Evolutionary conservation across 176 grass and related monocot species (phyloP).

Genomic region (Cenchrus purpureus): DNA sequence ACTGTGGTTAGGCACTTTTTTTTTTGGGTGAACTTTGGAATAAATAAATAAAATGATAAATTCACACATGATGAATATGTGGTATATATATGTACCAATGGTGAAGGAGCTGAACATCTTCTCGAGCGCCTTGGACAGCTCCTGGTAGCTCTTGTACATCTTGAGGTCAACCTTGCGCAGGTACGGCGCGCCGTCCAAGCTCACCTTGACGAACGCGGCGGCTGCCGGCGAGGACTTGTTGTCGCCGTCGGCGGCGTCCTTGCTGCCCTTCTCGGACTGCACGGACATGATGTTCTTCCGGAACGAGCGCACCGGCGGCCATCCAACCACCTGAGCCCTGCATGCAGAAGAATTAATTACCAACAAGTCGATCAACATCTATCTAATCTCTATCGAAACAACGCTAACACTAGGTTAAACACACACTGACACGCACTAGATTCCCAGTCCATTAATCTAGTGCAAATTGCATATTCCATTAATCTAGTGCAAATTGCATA

Average conservation of each 20-base stretch:
- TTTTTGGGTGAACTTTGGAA: no score
- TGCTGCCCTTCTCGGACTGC: conserved; percentile 55
- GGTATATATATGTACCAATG: conserved; percentile 44
- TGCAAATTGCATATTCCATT: not conserved
- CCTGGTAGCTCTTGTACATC: conserved; percentile 89
- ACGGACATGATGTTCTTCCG: conserved; percentile 91
- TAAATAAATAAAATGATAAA: not conserved
- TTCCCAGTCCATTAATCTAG: not conserved
- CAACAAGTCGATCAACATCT: not conserved
- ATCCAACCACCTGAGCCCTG: conserved; percentile 92
- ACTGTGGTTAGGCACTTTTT: not conserved
- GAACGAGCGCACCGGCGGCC: conserved; percentile 94
- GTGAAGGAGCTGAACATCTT: conserved; percentile 98
- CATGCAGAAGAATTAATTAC: not conserved
- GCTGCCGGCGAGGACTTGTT: conserved; percentile 26
- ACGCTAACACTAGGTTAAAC: not conserved
- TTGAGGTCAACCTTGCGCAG: conserved; percentile 95
- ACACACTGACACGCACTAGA: not conserved
- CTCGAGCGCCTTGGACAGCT: conserved; percentile 86
- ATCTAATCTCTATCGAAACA: not conserved
- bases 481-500: not conserved
- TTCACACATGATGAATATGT: not conserved
- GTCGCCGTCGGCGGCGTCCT: conserved; percentile 45
- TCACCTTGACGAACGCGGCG: conserved; percentile 86
- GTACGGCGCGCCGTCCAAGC: conserved; percentile 92